phyloP scores from a whole-genome alignment of 768 basidiomycete species.

The Kwoniella sp. region DNA sequence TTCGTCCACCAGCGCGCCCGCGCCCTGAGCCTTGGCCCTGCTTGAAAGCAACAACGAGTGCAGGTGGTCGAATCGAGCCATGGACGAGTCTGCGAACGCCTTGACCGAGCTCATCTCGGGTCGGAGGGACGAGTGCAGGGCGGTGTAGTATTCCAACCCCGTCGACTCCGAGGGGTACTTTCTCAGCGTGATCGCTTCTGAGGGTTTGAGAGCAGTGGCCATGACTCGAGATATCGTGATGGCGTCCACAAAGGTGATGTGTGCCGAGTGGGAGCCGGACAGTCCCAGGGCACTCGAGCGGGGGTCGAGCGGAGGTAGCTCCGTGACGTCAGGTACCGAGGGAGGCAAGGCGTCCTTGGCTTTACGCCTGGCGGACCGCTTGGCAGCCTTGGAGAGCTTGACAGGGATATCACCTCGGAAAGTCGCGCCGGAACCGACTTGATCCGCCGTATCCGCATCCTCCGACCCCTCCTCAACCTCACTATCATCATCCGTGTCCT shows the following conservation, averaged over 20 bases:
- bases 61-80: constrained; percentile 72
- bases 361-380: constrained; percentile 42
- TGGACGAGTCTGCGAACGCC: constrained; percentile 72
- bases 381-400: constrained; percentile 13
- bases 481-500: constrained; percentile 33
- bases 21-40: constrained; percentile 52
- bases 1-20: constrained; percentile 85
- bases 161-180: constrained; percentile 61
- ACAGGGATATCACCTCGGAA: constrained; percentile 13
- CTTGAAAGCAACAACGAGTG: constrained; percentile 50
- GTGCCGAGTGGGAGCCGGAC: constrained; percentile 55
- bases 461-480: constrained; percentile 27
- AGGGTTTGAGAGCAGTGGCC: constrained; percentile 26
- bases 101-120: constrained; percentile 71
- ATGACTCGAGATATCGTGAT: constrained; percentile 69
- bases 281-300: constrained; percentile 63
- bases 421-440: constrained; percentile 46
- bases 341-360: constrained; percentile 40
- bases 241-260: constrained; percentile 67
- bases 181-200: constrained; percentile 36
- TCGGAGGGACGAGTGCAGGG: constrained; percentile 63
- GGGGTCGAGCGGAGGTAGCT: constrained; percentile 58
- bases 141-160: constrained; percentile 68
- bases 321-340: constrained; percentile 57
- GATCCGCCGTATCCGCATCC: constrained; percentile 12